These are phyloP conservation scores for Prunus yedoensis DNA, from an alignment of 331 rosid species.

Conservation along the genomic window DNA sequence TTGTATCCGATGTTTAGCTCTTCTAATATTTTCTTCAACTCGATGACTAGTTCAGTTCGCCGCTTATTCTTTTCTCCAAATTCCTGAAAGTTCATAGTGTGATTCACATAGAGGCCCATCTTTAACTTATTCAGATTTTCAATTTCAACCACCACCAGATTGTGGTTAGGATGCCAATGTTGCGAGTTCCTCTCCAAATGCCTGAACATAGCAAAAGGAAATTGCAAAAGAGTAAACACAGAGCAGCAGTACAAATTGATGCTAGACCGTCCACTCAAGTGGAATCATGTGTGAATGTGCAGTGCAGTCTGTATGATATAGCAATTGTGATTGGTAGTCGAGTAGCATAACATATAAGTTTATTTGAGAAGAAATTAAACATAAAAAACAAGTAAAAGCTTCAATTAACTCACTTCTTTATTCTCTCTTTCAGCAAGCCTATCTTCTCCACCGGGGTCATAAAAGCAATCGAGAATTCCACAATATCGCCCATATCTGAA, in stretches of 20 bases:
- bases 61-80: constrained; percentile 59
- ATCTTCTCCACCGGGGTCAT: constrained; percentile 66
- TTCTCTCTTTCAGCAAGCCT: constrained; percentile 56
- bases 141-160: constrained; percentile 60
- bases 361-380: background rate
- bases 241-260: background rate
- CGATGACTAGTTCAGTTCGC: constrained; percentile 63
- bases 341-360: background rate
- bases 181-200: constrained; percentile 59
- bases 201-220: constrained; percentile 39
- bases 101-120: constrained; percentile 51
- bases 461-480: constrained; percentile 69
- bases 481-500: constrained; percentile 69
- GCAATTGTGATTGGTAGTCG: background rate
- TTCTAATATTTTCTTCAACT: constrained; percentile 72
- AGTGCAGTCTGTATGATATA: background rate
- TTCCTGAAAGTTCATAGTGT: constrained; percentile 87
- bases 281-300: background rate
- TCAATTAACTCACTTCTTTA: constrained; percentile 46
- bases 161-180: constrained; percentile 66
- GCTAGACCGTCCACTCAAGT: background rate
- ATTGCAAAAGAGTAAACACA: constrained; percentile 4
- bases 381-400: background rate
- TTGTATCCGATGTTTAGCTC: constrained; percentile 71
- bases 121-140: constrained; percentile 69